Evolutionary conservation across 1,139 yeast genomes (phyloP).

Genomic region (Eremothecium coryli): DNA sequence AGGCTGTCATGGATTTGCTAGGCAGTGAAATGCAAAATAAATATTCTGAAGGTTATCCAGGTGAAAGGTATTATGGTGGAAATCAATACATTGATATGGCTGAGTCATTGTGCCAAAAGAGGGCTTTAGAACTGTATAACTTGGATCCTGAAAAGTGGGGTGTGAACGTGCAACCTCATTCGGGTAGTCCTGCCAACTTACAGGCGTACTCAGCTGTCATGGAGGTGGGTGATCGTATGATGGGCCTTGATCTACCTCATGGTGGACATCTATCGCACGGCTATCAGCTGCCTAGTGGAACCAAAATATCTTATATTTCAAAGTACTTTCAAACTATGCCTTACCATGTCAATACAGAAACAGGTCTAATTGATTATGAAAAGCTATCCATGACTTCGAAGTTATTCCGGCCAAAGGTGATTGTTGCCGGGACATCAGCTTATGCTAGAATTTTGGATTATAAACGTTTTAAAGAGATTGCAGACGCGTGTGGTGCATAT

Average conservation of each 20-base stretch:
- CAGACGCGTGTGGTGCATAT: constrained; percentile 90
- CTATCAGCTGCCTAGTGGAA: constrained; percentile 69
- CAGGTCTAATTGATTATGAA: constrained; percentile 90
- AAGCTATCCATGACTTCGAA: constrained; percentile 74
- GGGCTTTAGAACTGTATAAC: constrained; percentile 81
- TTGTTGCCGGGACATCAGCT: constrained; percentile 96
- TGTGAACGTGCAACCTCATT: constrained; percentile 86
- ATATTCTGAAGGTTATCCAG: constrained; percentile 98
- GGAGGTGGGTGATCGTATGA: constrained; percentile 84
- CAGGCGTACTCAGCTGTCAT: constrained; percentile 88
- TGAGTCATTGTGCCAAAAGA: constrained; percentile 78
- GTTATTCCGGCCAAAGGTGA: constrained; percentile 85
- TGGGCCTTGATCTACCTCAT: constrained; percentile 96
- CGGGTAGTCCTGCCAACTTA: constrained; percentile 94
- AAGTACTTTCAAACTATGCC: constrained; percentile 97
- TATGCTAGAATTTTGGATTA: constrained; percentile 88
- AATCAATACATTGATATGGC: constrained; percentile 89
- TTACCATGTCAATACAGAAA: constrained; percentile 71
- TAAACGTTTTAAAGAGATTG: constrained; percentile 78
- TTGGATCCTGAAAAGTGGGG: constrained; percentile 83
- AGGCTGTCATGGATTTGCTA: constrained; percentile 85
- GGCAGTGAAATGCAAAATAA: constrained; percentile 97
- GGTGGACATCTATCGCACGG: constrained; percentile 98
- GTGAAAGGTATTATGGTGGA: constrained; percentile 96
- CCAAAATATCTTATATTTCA: constrained; percentile 83